Conservation (phyloP, 371 early-diverging fungal genomes). For the Entomophthora muscae region DNA sequence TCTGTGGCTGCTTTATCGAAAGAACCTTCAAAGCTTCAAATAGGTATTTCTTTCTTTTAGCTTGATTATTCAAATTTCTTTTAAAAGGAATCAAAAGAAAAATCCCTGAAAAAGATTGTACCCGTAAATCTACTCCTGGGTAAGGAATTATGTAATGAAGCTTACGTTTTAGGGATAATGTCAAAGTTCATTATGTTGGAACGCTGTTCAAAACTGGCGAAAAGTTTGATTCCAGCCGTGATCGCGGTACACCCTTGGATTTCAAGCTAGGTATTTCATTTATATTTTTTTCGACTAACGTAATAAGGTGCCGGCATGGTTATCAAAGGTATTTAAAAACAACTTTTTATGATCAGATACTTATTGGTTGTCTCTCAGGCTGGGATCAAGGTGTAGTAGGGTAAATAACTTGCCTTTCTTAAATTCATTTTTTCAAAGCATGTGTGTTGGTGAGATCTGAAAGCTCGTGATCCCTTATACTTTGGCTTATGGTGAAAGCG, state of each 20-base stretch:
- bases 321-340: slow-evolving; percentile 24
- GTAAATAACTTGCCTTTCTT: slow-evolving; percentile 13
- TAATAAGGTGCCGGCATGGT: slow-evolving; percentile 29
- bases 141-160: no score
- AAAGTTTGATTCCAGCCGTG: slow-evolving; percentile 59
- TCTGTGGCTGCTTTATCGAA: no score
- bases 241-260: slow-evolving; percentile 48
- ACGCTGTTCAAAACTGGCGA: slow-evolving; percentile 43
- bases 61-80: no score
- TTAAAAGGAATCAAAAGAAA: no score
- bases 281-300: no score
- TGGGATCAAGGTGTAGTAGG: slow-evolving; percentile 66
- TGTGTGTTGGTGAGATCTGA: slow-evolving; percentile 77
- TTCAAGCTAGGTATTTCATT: slow-evolving; percentile 37
- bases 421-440: slow-evolving; percentile 18
- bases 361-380: slow-evolving; percentile 16
- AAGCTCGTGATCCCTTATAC: slow-evolving; percentile 57
- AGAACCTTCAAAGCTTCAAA: no score
- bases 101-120: no score
- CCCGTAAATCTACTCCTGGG: no score
- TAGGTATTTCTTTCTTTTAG: no score
- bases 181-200: slow-evolving; percentile 71
- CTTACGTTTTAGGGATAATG: slow-evolving; percentile 30
- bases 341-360: neutral
- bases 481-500: slow-evolving; percentile 39